These are phyloP conservation scores for Saccharomyces uvarum DNA, from an alignment of 1,139 yeast species.

Conservation along the genomic window DNA sequence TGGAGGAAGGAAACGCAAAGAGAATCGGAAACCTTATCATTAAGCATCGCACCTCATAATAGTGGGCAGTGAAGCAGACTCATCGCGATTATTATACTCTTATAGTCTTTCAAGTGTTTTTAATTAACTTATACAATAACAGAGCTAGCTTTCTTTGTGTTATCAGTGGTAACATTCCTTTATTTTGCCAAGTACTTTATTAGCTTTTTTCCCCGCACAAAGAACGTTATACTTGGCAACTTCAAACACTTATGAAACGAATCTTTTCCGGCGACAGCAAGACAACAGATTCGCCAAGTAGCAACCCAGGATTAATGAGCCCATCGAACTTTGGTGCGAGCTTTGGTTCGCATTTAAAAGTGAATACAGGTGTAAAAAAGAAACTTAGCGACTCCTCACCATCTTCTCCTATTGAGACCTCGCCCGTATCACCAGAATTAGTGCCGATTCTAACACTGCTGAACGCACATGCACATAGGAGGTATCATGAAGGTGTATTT, in stretches of 20 bases:
- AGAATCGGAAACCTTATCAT: not conserved
- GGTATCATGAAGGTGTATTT: conserved; percentile 67
- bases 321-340: not conserved
- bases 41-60: not conserved
- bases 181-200: not conserved
- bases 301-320: not conserved
- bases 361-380: not conserved
- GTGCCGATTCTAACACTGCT: conserved; percentile 68
- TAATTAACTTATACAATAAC: not conserved
- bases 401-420: not conserved
- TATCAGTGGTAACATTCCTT: not conserved
- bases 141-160: not conserved
- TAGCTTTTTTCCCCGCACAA: not conserved
- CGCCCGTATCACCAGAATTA: conserved; percentile 49
- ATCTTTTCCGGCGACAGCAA: conserved; percentile 10
- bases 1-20: not conserved
- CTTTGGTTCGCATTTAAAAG: not conserved
- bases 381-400: not conserved
- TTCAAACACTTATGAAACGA: conserved; percentile 7
- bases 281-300: conserved; percentile 4
- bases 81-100: not conserved
- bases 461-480: conserved; percentile 64
- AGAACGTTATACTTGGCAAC: not conserved
- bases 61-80: not conserved
- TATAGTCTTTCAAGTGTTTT: not conserved